Conservation (phyloP, 306 rosid species). For the Quercus glauca region DNA sequence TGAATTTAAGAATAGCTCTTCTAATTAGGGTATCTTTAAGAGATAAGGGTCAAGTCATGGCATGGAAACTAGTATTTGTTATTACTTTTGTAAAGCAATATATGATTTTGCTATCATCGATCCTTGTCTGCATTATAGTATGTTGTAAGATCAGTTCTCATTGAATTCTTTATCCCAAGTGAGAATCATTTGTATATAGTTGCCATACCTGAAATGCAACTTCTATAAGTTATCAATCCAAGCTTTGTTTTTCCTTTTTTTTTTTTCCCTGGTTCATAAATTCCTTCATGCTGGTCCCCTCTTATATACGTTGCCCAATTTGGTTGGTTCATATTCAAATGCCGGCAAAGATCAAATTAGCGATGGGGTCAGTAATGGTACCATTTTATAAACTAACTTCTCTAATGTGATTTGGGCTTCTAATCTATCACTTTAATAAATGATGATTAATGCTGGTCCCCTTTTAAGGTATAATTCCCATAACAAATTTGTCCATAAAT, state of each 20-base stretch:
- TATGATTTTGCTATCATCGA: no score
- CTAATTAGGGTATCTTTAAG: no score
- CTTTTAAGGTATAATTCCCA: no score
- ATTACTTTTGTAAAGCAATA: no score
- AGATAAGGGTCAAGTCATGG: not conserved
- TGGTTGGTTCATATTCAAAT: conserved; percentile 38
- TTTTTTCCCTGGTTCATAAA: not conserved
- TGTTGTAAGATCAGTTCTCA: no score
- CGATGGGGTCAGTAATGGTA: not conserved
- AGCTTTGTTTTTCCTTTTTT: not conserved
- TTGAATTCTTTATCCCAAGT: no score
- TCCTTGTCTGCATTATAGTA: no score
- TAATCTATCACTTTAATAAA: no score
- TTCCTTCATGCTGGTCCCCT: conserved; percentile 17
- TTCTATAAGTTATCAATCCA: not conserved
- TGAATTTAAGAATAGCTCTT: not conserved
- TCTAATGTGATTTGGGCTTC: not conserved
- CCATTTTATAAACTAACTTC: not conserved
- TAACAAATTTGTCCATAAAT: no score
- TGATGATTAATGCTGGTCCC: no score
- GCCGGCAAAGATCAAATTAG: conserved; percentile 38
- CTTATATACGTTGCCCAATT: conserved; percentile 19
- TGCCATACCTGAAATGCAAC: not conserved
- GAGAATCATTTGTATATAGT: not conserved
- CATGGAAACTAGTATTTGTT: no score